A percentile compares a stretch with the other conserved stretches of the same genome.
These are phyloP conservation scores for Kodamaea sp. DNA, from an alignment of 1,139 yeast genomes.

Conservation along the genomic window DNA sequence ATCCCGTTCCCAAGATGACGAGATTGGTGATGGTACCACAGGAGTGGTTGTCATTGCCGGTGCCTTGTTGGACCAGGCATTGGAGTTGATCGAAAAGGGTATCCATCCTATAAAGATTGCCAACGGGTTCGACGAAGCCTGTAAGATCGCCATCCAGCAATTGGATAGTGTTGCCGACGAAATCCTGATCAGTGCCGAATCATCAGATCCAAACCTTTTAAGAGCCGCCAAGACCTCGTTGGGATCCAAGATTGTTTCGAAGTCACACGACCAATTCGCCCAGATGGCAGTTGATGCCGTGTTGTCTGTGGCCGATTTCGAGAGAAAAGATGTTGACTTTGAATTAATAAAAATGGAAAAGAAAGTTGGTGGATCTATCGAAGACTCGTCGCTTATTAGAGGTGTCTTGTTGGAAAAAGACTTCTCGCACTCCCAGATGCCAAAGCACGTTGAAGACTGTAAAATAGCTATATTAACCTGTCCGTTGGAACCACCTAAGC, in stretches of 20 bases:
- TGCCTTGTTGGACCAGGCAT: constrained; percentile 90
- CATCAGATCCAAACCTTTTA: constrained; percentile 57
- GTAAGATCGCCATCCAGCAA: constrained; percentile 81
- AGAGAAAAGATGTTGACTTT: constrained; percentile 92
- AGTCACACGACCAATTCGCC: constrained; percentile 90
- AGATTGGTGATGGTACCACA: constrained; percentile 99
- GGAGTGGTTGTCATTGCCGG: constrained; percentile 98
- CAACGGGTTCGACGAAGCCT: constrained; percentile 96
- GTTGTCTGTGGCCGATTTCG: constrained; percentile 85
- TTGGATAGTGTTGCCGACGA: constrained; percentile 74
- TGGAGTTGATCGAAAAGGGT: constrained; percentile 92
- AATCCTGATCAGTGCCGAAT: constrained; percentile 51
- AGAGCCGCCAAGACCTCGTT: constrained; percentile 93
- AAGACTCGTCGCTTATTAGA: constrained; percentile 78
- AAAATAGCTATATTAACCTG: constrained; percentile 94
- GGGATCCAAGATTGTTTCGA: constrained; percentile 94
- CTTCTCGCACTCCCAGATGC: constrained; percentile 98
- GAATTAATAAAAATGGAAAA: constrained; percentile 95
- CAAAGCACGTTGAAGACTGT: constrained; percentile 75
- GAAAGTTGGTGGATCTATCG: constrained; percentile 91
- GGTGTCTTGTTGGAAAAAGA: constrained; percentile 96
- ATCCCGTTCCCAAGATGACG: constrained; percentile 96
- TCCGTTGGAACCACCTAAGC: constrained; percentile 99
- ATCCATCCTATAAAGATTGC: constrained; percentile 97
- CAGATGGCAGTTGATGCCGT: constrained; percentile 98